A percentile compares a stretch with the other conserved stretches of the same genome.
phyloP scores from a whole-genome alignment of 2,329 filamentous ascomycete genomes.

The Sphaerulina vaccinii region DNA sequence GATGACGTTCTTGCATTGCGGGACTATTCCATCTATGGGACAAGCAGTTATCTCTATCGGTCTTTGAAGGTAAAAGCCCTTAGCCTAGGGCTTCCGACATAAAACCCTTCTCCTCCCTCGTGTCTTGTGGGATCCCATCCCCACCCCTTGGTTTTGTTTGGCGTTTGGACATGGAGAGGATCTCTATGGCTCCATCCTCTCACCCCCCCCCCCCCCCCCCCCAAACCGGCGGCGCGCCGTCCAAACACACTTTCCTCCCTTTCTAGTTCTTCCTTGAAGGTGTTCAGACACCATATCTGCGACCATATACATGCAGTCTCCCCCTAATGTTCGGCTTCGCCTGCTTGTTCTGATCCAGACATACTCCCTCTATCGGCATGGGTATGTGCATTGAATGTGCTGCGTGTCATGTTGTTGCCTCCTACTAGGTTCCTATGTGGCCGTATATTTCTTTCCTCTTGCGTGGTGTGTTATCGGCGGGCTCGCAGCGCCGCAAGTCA shows the following conservation, averaged over 20 bases:
- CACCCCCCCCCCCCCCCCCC: background rate
- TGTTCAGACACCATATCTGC: constrained; percentile 12
- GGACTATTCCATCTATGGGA: background rate
- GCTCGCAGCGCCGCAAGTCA: constrained; percentile 8
- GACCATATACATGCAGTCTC: constrained; percentile 10
- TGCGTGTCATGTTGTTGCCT: constrained; percentile 15
- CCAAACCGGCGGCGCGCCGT: no score
- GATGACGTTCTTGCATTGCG: background rate
- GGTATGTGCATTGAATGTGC: constrained; percentile 8
- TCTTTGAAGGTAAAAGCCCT: no score
- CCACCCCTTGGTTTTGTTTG: background rate
- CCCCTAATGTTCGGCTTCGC: constrained; percentile 16
- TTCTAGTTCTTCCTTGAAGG: no score
- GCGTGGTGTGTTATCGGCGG: constrained; percentile 11
- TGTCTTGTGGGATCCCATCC: background rate
- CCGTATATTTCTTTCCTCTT: constrained; percentile 9
- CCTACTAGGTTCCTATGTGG: constrained; percentile 20
- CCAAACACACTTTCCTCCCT: no score
- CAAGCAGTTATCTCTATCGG: background rate
- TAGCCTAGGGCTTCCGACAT: background rate
- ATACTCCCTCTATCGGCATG: constrained; percentile 10
- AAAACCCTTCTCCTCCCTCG: background rate
- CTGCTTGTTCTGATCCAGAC: constrained; percentile 4
- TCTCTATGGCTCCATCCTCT: background rate
- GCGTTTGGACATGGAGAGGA: background rate